Evolutionary conservation across 2,329 filamentous ascomycete genomes (phyloP), one percentile per base, ranked within the genome.

Genomic region (Pseudopyrenochaeta lycopersici): DNA sequence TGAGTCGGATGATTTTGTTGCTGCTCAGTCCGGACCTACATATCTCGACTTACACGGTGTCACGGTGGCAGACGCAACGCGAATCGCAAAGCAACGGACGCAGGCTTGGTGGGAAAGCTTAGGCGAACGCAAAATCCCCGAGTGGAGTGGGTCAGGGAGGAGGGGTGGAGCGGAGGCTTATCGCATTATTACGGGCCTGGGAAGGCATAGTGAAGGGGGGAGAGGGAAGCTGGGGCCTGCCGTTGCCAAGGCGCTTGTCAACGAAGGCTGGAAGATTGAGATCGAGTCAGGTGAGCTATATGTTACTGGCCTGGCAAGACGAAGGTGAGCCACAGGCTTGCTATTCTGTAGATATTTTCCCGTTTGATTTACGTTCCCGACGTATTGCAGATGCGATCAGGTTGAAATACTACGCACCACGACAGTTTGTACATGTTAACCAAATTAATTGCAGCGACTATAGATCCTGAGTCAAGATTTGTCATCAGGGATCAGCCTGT

Each of bases 21-120:
- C 87, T 9, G 71, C 77, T 9, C 89, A 92, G 68, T 93, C 90
- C 44, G 91, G 90, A 46, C 82, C 81, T 0, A 80, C 76, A 1
- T 78, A 82, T 17, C 80, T 96, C 7, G 94, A 98, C 73, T 79
- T 98, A 21, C 94, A 98, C 72, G 91, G 92, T 5, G 86, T 97
- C 4, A 87, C 83, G 39, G 92, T 97, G 1, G 81, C 87, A 43
- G 90, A 96, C 72, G 94, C 90, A 1, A 87, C 92, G 23, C 82
- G 90, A 2, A 97, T 97, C 60, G 88, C 90, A 1, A 83, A 84
- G 27, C 82, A 87, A 41, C 83, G 82, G 32, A 88, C 90, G 0
- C 81, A 84, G 60, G 72, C 71, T 9, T 98, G 94, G 94, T 97
- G 92, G 93, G 78, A 85, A 15, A 76, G 77, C 0, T 77, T 92